A percentile compares a stretch with the other conserved stretches of the same genome.
These are phyloP conservation scores for Arabis alpina DNA, from an alignment of 345 rosid genomes.

Conservation along the genomic window DNA sequence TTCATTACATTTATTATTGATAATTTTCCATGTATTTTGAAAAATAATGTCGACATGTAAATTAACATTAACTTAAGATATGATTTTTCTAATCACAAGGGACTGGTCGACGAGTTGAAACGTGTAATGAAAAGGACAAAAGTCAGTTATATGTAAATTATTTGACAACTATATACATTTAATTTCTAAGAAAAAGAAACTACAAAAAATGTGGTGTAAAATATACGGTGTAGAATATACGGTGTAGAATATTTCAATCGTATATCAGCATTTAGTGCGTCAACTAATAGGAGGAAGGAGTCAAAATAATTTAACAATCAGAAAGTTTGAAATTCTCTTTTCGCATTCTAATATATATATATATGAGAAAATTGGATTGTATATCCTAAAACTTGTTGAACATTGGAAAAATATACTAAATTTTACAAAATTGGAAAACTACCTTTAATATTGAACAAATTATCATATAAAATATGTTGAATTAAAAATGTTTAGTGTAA, in stretches of 20 bases:
- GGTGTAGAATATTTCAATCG: slow-evolving; percentile 9
- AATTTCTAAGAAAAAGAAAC: not conserved
- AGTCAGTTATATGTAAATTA: slow-evolving; percentile 3
- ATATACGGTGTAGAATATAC: slow-evolving; percentile 13
- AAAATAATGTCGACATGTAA: slow-evolving; percentile 27
- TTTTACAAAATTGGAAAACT: no score
- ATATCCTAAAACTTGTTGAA: no score
- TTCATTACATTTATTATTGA: slow-evolving; percentile 17
- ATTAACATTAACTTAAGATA: slow-evolving; percentile 18
- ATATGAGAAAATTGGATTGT: no score
- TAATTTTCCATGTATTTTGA: slow-evolving; percentile 9
- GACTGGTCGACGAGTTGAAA: slow-evolving; percentile 34
- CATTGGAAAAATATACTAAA: no score
- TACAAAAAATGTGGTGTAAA: not conserved
- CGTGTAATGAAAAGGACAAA: slow-evolving; percentile 33
- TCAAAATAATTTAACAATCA: not conserved
- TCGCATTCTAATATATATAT: not conserved
- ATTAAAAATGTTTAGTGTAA: no score
- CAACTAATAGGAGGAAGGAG: not conserved
- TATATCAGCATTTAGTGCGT: slow-evolving; percentile 13
- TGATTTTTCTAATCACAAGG: slow-evolving; percentile 18
- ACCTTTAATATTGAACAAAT: no score
- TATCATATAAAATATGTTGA: no score
- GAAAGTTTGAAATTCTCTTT: not conserved
- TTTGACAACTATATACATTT: not conserved